Percentiles rank a stretch among this genome's conserved stretches.
phyloP scores from a whole-genome alignment of 139 green algal genomes.

The Chlamydomonas urium region DNA sequence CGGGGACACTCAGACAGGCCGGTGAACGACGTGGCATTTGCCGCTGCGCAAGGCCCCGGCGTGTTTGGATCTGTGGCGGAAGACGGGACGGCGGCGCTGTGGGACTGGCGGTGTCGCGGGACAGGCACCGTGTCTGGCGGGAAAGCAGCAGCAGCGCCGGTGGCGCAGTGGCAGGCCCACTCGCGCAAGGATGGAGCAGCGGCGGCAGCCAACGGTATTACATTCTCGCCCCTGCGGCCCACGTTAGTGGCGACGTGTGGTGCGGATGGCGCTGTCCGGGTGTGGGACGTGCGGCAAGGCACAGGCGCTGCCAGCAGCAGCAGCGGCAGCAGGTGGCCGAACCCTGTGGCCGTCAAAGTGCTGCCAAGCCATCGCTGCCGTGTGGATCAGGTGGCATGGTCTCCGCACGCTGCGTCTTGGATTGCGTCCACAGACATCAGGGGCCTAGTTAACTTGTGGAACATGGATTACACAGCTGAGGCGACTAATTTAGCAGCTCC shows the following conservation, averaged over 20 bases:
- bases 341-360: not conserved
- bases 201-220: not conserved
- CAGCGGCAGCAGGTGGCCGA: not conserved
- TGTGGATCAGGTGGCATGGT: not conserved
- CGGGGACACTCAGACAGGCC: too few relatives aligned
- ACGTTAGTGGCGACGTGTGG: not conserved
- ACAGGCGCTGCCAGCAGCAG: not conserved
- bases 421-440: not conserved
- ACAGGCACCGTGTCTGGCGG: not conserved
- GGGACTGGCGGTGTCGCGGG: not conserved
- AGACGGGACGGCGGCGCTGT: not conserved
- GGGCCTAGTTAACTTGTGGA: not conserved
- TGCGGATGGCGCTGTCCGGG: not conserved
- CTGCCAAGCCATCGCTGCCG: not conserved
- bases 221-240: not conserved
- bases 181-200: not conserved
- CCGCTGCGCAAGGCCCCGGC: too few relatives aligned
- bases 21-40: too few relatives aligned
- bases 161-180: not conserved
- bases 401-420: not conserved
- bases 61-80: slow-evolving; percentile 1
- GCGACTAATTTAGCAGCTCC: not conserved
- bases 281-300: not conserved
- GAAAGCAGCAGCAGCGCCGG: not conserved
- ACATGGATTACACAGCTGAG: not conserved